These are phyloP conservation scores for Trichoderma afroharzianum DNA, from an alignment of 2,329 filamentous ascomycete genomes.

Conservation along the genomic window DNA sequence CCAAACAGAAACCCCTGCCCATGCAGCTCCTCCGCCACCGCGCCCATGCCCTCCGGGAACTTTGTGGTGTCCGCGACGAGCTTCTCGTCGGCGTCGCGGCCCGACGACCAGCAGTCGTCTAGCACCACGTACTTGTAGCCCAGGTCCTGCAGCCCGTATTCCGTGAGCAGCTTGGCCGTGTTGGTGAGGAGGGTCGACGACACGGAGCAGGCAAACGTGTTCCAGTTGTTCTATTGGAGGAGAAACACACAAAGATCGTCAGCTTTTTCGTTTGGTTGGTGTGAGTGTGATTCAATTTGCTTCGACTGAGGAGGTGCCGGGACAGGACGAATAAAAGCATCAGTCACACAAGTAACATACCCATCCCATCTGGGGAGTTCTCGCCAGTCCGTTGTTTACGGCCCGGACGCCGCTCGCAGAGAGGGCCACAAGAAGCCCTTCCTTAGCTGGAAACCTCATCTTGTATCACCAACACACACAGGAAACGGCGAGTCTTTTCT, in stretches of 20 bases:
- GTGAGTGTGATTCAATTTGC: not conserved
- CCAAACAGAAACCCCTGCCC: slow-evolving; percentile 36
- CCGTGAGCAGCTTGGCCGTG: slow-evolving; percentile 24
- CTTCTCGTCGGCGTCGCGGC: slow-evolving; percentile 25
- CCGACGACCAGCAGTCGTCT: slow-evolving; percentile 36
- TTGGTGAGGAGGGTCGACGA: slow-evolving; percentile 21
- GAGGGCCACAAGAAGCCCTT: slow-evolving; percentile 2
- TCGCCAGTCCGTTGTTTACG: slow-evolving; percentile 9
- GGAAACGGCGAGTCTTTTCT: not conserved
- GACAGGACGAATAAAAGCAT: not conserved
- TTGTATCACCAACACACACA: not conserved
- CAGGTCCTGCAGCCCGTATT: slow-evolving; percentile 27
- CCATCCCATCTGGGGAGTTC: slow-evolving; percentile 19
- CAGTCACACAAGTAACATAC: not conserved
- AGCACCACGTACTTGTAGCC: slow-evolving; percentile 31
- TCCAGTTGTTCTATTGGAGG: slow-evolving; percentile 18
- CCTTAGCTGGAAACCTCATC: not conserved
- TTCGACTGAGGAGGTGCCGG: not conserved
- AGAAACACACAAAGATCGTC: not conserved
- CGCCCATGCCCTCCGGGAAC: slow-evolving; percentile 36
- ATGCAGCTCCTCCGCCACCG: slow-evolving; percentile 35
- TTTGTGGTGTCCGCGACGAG: slow-evolving; percentile 32
- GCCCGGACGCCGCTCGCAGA: not conserved
- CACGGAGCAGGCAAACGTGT: slow-evolving; percentile 16
- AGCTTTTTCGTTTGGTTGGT: not conserved